These are phyloP conservation scores for Theileria equi DNA, from an alignment of 169 alveolate genomes.

Conservation along the genomic window DNA sequence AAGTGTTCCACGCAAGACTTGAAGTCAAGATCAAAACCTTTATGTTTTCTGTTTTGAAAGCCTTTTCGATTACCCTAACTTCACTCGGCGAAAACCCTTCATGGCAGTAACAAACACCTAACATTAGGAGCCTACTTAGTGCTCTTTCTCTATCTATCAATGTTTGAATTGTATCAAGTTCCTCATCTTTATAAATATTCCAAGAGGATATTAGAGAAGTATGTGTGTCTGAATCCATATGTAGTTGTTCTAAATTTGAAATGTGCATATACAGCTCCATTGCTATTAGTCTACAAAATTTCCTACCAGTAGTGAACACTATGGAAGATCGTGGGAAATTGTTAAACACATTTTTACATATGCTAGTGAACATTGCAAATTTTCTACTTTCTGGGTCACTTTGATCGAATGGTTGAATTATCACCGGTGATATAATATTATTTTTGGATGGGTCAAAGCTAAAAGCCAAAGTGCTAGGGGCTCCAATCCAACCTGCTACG, in stretches of 20 bases:
- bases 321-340: constrained; percentile 72
- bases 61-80: constrained; percentile 78
- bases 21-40: constrained; percentile 87
- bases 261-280: constrained; percentile 84
- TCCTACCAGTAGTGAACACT: constrained; percentile 92
- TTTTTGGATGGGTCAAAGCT: constrained; percentile 30
- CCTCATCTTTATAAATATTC: neutral
- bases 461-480: constrained; percentile 21
- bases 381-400: constrained; percentile 53
- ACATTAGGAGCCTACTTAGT: constrained; percentile 5
- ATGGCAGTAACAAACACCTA: constrained; percentile 43
- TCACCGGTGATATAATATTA: constrained; percentile 25
- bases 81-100: constrained; percentile 81
- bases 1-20: constrained; percentile 89
- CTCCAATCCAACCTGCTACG: constrained; percentile 91
- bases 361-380: constrained; percentile 53
- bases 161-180: neutral
- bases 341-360: constrained; percentile 57
- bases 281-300: constrained; percentile 91
- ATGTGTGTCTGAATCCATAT: constrained; percentile 46
- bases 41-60: constrained; percentile 77
- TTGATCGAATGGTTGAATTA: constrained; percentile 55
- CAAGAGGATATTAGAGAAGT: neutral
- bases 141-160: constrained; percentile 27
- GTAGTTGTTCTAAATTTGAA: constrained; percentile 75